These are phyloP conservation scores for Pseudozyma flocculosa DNA, from an alignment of 1,284 basidiomycete species.

Conservation along the genomic window DNA sequence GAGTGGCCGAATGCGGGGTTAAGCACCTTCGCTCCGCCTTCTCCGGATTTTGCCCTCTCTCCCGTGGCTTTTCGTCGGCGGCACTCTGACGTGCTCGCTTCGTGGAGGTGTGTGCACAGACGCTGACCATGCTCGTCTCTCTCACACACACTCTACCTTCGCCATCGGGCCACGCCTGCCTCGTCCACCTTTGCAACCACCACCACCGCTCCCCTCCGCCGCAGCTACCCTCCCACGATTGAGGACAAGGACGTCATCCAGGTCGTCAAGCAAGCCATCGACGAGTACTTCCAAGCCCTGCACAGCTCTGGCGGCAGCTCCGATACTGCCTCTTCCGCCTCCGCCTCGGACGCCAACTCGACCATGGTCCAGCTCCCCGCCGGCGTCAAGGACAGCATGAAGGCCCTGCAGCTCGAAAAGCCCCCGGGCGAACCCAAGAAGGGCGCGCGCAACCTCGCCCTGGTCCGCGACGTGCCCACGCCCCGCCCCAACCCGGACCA, in stretches of 20 bases:
- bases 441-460: slow-evolving; percentile 34
- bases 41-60: background rate
- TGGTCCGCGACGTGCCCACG: slow-evolving; percentile 26
- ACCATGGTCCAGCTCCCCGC: background rate
- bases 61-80: background rate
- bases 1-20: background rate
- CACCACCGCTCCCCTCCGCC: background rate
- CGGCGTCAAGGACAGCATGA: slow-evolving; percentile 22
- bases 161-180: too few species aligned
- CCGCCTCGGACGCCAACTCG: background rate
- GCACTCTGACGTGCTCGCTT: too few species aligned
- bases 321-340: background rate
- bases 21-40: too few species aligned
- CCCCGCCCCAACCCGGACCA: slow-evolving; percentile 24
- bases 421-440: slow-evolving; percentile 28
- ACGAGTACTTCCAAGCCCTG: slow-evolving; percentile 34
- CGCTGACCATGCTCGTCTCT: background rate
- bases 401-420: slow-evolving; percentile 44
- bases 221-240: slow-evolving; percentile 38
- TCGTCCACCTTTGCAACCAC: too few species aligned
- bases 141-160: slow-evolving; percentile 7
- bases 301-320: slow-evolving; percentile 1
- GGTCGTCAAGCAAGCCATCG: slow-evolving; percentile 24
- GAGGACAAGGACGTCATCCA: slow-evolving; percentile 42
- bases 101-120: too few species aligned